Evolutionary conservation across 1,139 yeast species (phyloP), one percentile per base, ranked within the genome.

Genomic region (Kurtzmaniella quercitrusa): DNA sequence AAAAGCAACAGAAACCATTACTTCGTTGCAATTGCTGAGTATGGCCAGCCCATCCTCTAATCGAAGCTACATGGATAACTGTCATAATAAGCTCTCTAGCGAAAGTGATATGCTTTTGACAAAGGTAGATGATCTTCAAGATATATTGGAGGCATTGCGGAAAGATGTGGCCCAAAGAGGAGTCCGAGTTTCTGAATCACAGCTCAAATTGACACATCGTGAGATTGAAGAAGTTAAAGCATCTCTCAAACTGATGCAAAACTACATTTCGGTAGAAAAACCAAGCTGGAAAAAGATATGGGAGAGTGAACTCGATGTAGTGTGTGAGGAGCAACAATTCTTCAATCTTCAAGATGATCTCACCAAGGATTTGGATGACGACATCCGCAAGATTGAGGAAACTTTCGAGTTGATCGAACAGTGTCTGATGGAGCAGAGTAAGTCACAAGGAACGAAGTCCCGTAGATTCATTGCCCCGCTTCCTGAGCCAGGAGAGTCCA

Each of bases 151-250:
- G 57, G 90, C 90, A 1, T 69, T 93, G 47, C 74, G 97, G 47
- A 83, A 89, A 52, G 98, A 91, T 63, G 96, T 93, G 11, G 96
- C 96, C 0, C 88, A 84, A 48, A 76, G 97, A 50, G 96, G 97
- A 16, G 94, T 90, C 0, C 77, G 91, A 39, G 91, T 95, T 12
- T 71, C 89, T 1, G 80, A 77, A 39, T 82, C 85, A 48, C 95
- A 90, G 56, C 65, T 93, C 34, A 82, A 77, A 38, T 68, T 73
- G 27, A 85, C 94, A 2, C 57, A 75, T 12, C 80, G 79, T 51
- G 95, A 90, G 51, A 73, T 93, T 21, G 67, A 58, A 4, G 70
- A 66, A 1, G 93, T 95, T 0, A 74, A 76, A 46, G 45, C 53
- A 0, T 75, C 77, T 14, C 69, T 91, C 40, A 62, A 63, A 2